Evolutionary conservation across 1,284 basidiomycete species (phyloP).

Genomic region (Cystobasidiaceae sp.): DNA sequence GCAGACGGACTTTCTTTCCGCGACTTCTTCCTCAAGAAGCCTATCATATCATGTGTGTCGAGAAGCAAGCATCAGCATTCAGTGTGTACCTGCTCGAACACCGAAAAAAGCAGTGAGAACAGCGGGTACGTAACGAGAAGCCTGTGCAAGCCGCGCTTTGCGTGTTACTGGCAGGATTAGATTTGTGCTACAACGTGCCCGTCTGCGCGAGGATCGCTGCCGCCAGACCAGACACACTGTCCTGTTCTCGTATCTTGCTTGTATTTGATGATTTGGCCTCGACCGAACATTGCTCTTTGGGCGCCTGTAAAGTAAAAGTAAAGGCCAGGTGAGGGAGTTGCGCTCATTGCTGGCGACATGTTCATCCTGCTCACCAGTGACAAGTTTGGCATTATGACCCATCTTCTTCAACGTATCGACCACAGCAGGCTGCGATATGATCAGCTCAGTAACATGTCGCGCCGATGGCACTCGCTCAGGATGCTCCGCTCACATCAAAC

Average conservation of each 20-base stretch:
- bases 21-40: no score
- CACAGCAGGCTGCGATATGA: constrained; percentile 32
- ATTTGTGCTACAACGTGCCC: constrained; percentile 42
- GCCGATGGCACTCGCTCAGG: no score
- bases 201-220: constrained; percentile 73
- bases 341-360: neutral
- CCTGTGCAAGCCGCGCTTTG: no score
- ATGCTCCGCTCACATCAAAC: constrained; percentile 60
- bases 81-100: no score
- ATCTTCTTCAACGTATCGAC: constrained; percentile 55
- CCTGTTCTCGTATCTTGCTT: constrained; percentile 60
- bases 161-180: no score
- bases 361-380: constrained; percentile 40
- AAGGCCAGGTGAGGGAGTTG: neutral
- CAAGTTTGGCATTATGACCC: constrained; percentile 73
- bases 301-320: constrained; percentile 52
- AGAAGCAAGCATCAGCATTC: no score
- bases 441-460: no score
- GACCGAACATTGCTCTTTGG: constrained; percentile 66
- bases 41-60: no score
- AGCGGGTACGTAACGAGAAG: no score
- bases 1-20: no score
- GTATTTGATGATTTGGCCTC: constrained; percentile 80
- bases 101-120: no score
- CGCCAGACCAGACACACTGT: constrained; percentile 73